Evolutionary conservation across 176 grass and related monocot species (phyloP).

Genomic region (Juncus inflexus): DNA sequence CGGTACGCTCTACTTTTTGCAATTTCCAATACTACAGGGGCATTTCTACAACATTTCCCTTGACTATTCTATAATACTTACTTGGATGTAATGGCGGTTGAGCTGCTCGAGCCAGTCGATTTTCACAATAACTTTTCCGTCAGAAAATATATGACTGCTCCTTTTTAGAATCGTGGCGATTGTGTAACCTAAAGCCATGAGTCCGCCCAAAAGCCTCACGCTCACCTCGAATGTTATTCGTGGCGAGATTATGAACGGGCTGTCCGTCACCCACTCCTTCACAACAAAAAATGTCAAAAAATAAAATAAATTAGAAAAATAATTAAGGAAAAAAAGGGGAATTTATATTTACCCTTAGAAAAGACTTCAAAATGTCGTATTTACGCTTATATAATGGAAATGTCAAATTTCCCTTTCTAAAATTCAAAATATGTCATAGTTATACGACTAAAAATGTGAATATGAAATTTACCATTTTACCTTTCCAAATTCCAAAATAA

Average conservation of each 20-base stretch:
- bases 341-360: too few relatives aligned
- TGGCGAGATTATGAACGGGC: conserved; percentile 96
- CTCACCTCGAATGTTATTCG: conserved; percentile 99
- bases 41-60: too few relatives aligned
- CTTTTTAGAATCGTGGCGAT: conserved; percentile 97
- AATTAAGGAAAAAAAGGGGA: background rate
- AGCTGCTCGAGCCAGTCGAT: conserved; percentile 95
- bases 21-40: too few relatives aligned
- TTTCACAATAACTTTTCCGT: conserved; percentile 85
- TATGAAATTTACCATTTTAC: too few relatives aligned
- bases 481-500: too few relatives aligned
- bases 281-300: conserved; percentile 3
- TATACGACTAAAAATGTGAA: too few relatives aligned
- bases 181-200: conserved; percentile 94
- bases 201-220: conserved; percentile 94
- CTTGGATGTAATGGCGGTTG: conserved; percentile 73
- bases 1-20: too few relatives aligned
- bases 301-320: conserved; percentile 8
- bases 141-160: conserved; percentile 74
- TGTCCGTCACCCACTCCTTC: conserved; percentile 96
- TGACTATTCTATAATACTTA: conserved; percentile 24
- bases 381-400: too few relatives aligned
- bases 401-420: too few relatives aligned
- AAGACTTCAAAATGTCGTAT: too few relatives aligned
- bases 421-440: too few relatives aligned